Percentiles rank a stretch among this genome's conserved stretches.
phyloP scores from a whole-genome alignment of 2,329 filamentous ascomycete genomes.

The Fusarium pseudonygamai region DNA sequence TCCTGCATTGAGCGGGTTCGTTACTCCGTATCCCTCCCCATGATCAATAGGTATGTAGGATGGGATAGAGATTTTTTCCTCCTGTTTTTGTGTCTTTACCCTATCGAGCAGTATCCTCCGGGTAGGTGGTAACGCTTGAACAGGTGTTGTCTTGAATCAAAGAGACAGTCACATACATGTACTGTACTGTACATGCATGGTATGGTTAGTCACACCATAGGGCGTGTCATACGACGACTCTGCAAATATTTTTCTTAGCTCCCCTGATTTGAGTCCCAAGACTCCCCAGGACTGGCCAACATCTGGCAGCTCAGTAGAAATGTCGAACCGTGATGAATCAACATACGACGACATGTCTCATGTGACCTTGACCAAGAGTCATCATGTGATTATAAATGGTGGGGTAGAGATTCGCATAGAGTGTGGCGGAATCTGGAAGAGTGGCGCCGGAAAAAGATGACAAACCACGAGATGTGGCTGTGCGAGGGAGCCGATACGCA shows the following conservation, averaged over 20 bases:
- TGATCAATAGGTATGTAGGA: not conserved
- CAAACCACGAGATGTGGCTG: conserved; percentile 40
- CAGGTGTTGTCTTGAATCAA: conserved; percentile 10
- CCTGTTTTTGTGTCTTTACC: conserved; percentile 4
- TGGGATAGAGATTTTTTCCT: conserved; percentile 14
- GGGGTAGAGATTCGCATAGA: conserved; percentile 19
- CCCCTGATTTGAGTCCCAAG: conserved; percentile 6
- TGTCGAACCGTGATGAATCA: conserved; percentile 7
- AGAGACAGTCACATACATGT: not conserved
- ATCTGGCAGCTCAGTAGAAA: conserved; percentile 8
- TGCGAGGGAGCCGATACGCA: conserved; percentile 13
- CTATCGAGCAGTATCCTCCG: conserved; percentile 19
- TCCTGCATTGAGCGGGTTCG: conserved; percentile 26
- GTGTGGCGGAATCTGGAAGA: conserved; percentile 40
- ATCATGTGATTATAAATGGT: conserved; percentile 41
- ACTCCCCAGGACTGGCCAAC: not conserved
- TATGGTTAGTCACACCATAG: conserved; percentile 37
- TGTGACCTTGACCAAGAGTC: conserved; percentile 22
- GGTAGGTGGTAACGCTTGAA: conserved; percentile 4
- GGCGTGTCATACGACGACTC: conserved; percentile 36
- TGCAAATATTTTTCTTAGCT: conserved; percentile 13
- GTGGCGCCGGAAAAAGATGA: conserved; percentile 28
- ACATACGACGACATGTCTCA: conserved; percentile 32
- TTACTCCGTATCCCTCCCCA: not conserved
- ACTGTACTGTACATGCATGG: conserved; percentile 10